Conservation (phyloP, 2,329 filamentous ascomycete genomes). For the Colletotrichum horii region DNA sequence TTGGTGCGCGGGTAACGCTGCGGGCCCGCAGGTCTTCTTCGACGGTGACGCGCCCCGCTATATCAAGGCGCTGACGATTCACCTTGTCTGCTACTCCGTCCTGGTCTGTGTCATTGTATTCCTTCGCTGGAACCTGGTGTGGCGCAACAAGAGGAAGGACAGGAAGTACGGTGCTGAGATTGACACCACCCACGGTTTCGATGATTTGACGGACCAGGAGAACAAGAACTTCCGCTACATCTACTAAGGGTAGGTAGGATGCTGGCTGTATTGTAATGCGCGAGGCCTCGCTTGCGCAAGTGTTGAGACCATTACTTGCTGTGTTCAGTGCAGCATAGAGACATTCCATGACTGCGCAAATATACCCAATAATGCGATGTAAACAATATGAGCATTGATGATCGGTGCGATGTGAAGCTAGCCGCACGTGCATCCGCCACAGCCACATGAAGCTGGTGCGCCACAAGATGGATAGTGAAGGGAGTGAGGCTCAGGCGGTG, state of each 20-base stretch:
- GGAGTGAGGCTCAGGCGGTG: background rate
- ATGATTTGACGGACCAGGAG: constrained; percentile 23
- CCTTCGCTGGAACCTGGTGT: constrained; percentile 23
- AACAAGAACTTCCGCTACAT: constrained; percentile 22
- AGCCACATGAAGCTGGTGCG: background rate
- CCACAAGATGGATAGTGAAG: background rate
- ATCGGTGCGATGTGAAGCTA: background rate
- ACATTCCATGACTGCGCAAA: background rate
- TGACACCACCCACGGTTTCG: constrained; percentile 17
- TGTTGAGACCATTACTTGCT: background rate
- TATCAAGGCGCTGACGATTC: constrained; percentile 36
- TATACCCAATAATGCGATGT: background rate
- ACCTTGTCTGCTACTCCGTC: constrained; percentile 37
- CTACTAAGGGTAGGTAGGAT: background rate
- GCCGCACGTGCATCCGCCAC: background rate
- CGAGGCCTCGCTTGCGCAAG: background rate
- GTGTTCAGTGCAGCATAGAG: background rate
- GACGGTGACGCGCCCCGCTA: constrained; percentile 37
- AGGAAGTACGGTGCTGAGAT: constrained; percentile 8
- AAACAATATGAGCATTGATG: background rate
- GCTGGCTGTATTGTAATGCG: background rate
- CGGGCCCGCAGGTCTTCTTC: constrained; percentile 40
- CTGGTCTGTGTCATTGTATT: constrained; percentile 26
- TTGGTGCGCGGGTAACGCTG: constrained; percentile 42
- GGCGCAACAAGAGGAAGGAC: constrained; percentile 26